These are phyloP conservation scores for Dioscorea alata DNA, from an alignment of 106 monocot genomes.

Conservation along the genomic window DNA sequence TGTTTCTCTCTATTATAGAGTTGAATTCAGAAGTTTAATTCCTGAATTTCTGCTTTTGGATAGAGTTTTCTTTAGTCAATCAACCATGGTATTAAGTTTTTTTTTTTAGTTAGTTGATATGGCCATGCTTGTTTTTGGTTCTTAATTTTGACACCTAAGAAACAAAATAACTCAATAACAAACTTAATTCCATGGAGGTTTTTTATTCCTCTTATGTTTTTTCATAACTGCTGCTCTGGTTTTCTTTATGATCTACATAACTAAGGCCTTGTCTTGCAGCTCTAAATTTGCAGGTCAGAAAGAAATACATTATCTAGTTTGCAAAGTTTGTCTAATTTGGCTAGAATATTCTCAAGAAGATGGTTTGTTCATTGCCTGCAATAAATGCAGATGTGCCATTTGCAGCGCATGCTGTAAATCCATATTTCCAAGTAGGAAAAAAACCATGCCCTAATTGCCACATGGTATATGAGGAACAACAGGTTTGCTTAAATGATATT, in stretches of 20 bases:
- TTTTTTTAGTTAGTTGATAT: too few relatives aligned
- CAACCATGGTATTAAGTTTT: too few relatives aligned
- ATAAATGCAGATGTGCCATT: constrained; percentile 4
- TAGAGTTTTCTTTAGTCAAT: too few relatives aligned
- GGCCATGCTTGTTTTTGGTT: too few relatives aligned
- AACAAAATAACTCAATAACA: neutral
- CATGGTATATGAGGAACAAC: neutral
- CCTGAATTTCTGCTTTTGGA: too few relatives aligned
- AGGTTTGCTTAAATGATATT: too few relatives aligned
- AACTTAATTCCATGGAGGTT: neutral
- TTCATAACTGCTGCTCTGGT: too few relatives aligned
- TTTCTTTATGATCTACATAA: too few relatives aligned
- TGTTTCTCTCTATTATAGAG: too few relatives aligned
- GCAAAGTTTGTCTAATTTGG: constrained; percentile 7
- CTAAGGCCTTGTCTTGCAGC: neutral
- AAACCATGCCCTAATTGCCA: constrained; percentile 7
- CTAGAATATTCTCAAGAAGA: constrained; percentile 3
- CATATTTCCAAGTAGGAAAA: neutral
- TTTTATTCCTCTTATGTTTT: neutral
- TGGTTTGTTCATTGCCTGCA: constrained; percentile 4
- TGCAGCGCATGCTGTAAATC: constrained; percentile 8
- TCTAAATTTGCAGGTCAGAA: neutral
- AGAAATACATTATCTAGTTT: constrained; percentile 7
- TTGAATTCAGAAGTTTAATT: too few relatives aligned
- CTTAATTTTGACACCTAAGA: too few relatives aligned